phyloP scores from a whole-genome alignment of 345 rosid species.

The Aquilaria sinensis region DNA sequence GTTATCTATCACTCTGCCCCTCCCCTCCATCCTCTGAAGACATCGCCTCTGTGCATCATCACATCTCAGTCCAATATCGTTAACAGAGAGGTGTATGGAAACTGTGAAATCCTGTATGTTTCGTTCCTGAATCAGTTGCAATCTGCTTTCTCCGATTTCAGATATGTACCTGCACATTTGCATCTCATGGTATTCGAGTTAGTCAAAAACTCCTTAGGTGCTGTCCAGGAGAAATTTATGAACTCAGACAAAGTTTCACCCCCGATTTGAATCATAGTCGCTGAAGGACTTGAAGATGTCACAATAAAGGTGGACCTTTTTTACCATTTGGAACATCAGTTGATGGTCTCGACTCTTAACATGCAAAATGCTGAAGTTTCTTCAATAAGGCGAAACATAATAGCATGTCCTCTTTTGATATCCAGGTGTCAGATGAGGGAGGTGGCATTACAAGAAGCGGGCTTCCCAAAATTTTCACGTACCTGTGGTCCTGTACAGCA shows the following conservation, averaged over 20 bases:
- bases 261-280: slow-evolving; percentile 73
- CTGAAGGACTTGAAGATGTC: slow-evolving; percentile 96
- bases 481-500: slow-evolving; percentile 94
- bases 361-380: not conserved
- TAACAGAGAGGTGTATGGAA: not conserved
- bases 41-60: too few relatives aligned
- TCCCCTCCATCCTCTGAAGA: too few relatives aligned
- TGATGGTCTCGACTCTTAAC: too few relatives aligned
- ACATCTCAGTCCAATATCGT: not conserved
- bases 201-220: slow-evolving; percentile 92
- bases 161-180: slow-evolving; percentile 87
- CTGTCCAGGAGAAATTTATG: slow-evolving; percentile 79
- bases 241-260: slow-evolving; percentile 79
- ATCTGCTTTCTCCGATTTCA: slow-evolving; percentile 20
- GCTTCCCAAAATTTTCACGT: slow-evolving; percentile 91
- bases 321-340: not conserved
- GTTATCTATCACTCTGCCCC: not conserved
- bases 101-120: not conserved
- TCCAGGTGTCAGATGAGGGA: slow-evolving; percentile 91
- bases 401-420: slow-evolving; percentile 11
- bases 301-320: slow-evolving; percentile 62
- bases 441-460: slow-evolving; percentile 98
- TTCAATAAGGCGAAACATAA: not conserved
- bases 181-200: slow-evolving; percentile 92
- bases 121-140: not conserved